phyloP scores from a whole-genome alignment of 2,329 filamentous ascomycete genomes.

The Fusarium dlaminii region DNA sequence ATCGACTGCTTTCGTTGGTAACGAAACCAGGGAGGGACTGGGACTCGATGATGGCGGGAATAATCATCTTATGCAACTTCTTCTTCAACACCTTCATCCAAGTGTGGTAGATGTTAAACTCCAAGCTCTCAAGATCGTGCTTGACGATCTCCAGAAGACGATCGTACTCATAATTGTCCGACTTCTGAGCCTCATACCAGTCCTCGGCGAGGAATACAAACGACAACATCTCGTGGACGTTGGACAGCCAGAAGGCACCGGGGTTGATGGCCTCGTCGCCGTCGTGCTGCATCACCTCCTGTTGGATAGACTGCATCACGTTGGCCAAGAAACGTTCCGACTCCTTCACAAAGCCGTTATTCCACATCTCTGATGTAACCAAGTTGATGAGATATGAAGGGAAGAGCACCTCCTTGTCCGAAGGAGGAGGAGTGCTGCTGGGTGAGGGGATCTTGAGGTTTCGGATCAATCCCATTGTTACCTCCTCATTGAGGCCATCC shows the following conservation, averaged over 20 bases:
- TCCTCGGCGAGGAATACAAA: conserved; percentile 99
- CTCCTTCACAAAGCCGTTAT: conserved; percentile 99
- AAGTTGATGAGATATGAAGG: conserved; percentile 98
- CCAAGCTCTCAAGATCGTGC: conserved; percentile 95
- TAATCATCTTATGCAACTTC: conserved; percentile 99
- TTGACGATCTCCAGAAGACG: conserved; percentile 98
- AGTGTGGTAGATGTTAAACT: conserved; percentile 99
- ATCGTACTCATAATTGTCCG: conserved; percentile 99
- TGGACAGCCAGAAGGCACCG: conserved; percentile 98
- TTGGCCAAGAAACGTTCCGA: conserved; percentile 98
- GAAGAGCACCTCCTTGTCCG: conserved; percentile 98
- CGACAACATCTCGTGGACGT: conserved; percentile 99
- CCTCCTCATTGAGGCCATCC: conserved; percentile 95
- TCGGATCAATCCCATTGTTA: conserved; percentile 93
- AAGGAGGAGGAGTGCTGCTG: conserved; percentile 85
- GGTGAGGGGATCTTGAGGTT: conserved; percentile 96
- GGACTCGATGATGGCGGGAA: conserved; percentile 98
- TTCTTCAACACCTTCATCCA: conserved; percentile 99
- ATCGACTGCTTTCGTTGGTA: conserved; percentile 97
- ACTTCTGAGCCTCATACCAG: conserved; percentile 99
- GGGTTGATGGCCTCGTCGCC: conserved; percentile 97
- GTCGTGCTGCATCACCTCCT: conserved; percentile 99
- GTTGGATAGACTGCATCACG: conserved; percentile 99
- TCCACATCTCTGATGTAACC: conserved; percentile 99
- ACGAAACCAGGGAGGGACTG: conserved; percentile 98